Percentiles rank a stretch among this genome's conserved stretches.
Evolutionary conservation across 106 monocot genomes (phyloP).

Genomic region (Allium fistulosum): DNA sequence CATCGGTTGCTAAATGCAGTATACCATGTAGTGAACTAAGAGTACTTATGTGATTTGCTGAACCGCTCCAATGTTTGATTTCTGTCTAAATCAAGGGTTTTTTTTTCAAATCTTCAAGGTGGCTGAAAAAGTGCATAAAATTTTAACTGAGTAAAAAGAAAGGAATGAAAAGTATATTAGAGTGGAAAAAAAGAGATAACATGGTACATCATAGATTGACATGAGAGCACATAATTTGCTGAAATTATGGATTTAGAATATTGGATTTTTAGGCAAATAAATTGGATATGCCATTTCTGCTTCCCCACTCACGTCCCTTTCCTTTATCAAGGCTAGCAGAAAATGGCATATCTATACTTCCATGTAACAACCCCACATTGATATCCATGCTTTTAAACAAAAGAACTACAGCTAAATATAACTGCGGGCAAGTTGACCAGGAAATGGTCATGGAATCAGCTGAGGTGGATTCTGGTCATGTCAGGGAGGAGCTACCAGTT

Average conservation of each 20-base stretch:
- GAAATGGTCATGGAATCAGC: too few species aligned
- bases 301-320: slow-evolving; percentile 81
- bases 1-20: too few species aligned
- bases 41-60: slow-evolving; percentile 73
- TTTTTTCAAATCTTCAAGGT: slow-evolving; percentile 59
- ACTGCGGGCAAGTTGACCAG: too few species aligned
- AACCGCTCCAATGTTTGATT: slow-evolving; percentile 68
- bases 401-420: too few species aligned
- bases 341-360: slow-evolving; percentile 83
- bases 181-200: not conserved
- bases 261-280: slow-evolving; percentile 83
- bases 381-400: too few species aligned
- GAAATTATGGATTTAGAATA: slow-evolving; percentile 59
- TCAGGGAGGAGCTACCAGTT: too few species aligned
- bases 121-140: slow-evolving; percentile 21
- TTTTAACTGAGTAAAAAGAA: not conserved
- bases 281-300: slow-evolving; percentile 53
- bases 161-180: not conserved
- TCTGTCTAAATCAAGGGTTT: slow-evolving; percentile 60
- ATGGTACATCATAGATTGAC: slow-evolving; percentile 16
- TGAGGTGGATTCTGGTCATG: too few species aligned
- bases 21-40: slow-evolving; percentile 11
- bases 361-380: slow-evolving; percentile 74
- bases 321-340: slow-evolving; percentile 68
- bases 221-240: slow-evolving; percentile 61